Evolutionary conservation across 2,329 filamentous ascomycete genomes (phyloP).

Genomic region (Fusarium algeriense): DNA sequence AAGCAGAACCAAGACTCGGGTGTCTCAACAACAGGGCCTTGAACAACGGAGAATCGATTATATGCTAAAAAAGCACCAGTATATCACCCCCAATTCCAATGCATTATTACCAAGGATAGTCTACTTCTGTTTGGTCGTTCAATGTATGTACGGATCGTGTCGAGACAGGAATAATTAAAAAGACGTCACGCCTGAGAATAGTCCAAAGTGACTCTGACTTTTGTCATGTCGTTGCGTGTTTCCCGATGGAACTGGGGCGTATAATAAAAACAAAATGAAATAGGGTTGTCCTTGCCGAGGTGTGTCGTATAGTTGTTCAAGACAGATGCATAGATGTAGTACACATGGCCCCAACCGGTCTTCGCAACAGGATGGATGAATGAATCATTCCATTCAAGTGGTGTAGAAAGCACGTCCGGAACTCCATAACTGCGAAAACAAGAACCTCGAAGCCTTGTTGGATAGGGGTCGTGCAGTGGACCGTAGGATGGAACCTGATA

Average conservation of each 20-base stretch:
- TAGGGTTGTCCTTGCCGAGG: conserved; percentile 36
- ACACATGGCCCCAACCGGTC: conserved; percentile 11
- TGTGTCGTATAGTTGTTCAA: conserved; percentile 39
- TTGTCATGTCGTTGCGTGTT: conserved; percentile 47
- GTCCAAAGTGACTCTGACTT: conserved; percentile 50
- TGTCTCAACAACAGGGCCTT: conserved; percentile 24
- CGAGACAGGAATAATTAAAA: conserved; percentile 48
- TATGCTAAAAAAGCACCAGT: conserved; percentile 49
- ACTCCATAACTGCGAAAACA: conserved; percentile 22
- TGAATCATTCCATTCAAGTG: background rate
- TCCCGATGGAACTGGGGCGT: conserved; percentile 40
- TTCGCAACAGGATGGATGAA: conserved; percentile 1
- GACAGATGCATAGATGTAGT: conserved; percentile 23
- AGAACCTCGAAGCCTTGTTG: conserved; percentile 10
- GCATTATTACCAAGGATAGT: conserved; percentile 62
- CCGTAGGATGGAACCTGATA: background rate
- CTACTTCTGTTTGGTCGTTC: conserved; percentile 48
- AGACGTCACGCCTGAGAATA: conserved; percentile 49
- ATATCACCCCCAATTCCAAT: conserved; percentile 55
- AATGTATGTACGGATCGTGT: conserved; percentile 53
- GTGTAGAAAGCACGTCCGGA: conserved; percentile 8
- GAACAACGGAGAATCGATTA: conserved; percentile 44
- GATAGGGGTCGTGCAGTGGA: background rate
- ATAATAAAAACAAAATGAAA: conserved; percentile 44
- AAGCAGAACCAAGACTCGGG: conserved; percentile 17